These are phyloP conservation scores for Anethum foeniculum DNA, from an alignment of 140 eudicot species.

Conservation along the genomic window DNA sequence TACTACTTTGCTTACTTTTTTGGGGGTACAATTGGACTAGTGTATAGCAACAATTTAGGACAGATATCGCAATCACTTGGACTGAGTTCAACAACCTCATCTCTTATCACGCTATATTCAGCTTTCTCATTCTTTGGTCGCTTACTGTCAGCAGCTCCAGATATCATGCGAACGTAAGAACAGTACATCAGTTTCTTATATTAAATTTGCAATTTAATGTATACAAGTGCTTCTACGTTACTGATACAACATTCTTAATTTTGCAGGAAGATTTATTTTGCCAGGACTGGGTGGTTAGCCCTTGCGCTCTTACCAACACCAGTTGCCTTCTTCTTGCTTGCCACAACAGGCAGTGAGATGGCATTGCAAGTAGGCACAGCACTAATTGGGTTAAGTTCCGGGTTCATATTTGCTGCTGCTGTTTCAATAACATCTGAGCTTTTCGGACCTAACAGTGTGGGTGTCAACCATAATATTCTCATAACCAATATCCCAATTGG, in stretches of 20 bases:
- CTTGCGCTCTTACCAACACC: slow-evolving; percentile 70
- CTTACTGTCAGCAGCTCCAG: slow-evolving; percentile 78
- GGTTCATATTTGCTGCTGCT: slow-evolving; percentile 71
- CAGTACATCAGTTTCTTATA: neutral
- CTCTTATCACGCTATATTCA: slow-evolving; percentile 61
- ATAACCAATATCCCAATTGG: slow-evolving; percentile 77
- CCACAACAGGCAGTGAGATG: slow-evolving; percentile 32
- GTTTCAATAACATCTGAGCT: slow-evolving; percentile 81
- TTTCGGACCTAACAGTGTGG: slow-evolving; percentile 59
- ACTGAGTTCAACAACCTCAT: slow-evolving; percentile 36
- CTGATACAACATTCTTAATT: slow-evolving; percentile 2
- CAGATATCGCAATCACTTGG: slow-evolving; percentile 90
- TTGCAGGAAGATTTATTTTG: slow-evolving; percentile 65
- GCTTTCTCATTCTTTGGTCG: slow-evolving; percentile 89
- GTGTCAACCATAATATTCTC: slow-evolving; percentile 80
- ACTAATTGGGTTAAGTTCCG: slow-evolving; percentile 61
- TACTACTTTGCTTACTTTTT: slow-evolving; percentile 69
- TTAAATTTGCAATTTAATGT: neutral
- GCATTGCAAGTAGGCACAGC: slow-evolving; percentile 56
- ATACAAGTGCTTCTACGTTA: neutral
- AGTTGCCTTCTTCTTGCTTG: slow-evolving; percentile 64
- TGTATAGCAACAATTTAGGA: slow-evolving; percentile 78
- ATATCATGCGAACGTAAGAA: slow-evolving; percentile 59
- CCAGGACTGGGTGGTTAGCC: slow-evolving; percentile 87
- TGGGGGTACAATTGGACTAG: slow-evolving; percentile 88